Evolutionary conservation across 2,329 filamentous ascomycete species (phyloP), one percentile per base, ranked within the genome.

Genomic region (Xenosphaeropsis pyriputrescens): DNA sequence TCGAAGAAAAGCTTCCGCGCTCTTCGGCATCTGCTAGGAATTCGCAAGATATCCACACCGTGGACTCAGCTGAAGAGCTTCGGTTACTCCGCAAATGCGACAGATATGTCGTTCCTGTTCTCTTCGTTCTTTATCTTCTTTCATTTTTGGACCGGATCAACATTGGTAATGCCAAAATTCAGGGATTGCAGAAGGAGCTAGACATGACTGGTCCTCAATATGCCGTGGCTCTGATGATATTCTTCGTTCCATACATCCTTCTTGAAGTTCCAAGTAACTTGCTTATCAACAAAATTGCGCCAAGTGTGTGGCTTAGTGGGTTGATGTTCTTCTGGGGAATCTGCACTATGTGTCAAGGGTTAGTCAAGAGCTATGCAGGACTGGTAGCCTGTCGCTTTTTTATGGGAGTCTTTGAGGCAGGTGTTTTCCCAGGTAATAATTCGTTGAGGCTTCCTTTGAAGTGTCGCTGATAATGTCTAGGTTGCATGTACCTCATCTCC

Each of bases 401-500:
- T 31, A 43, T 48, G 8, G 46, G 46, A 14, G 29, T 46, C 12
- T 39, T 40, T 9, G 46, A 48, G 34, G 45, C 41, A 12, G 46
- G 46, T 7, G 30, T 48, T 11, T 47, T 47, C n/a, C 43, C 43
- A 4, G 45, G 39, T 13, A 39, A 14, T 57, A 2, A 32, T n/a
- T n/a, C 30, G 5, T 12, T 12, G 30, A n/a, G 11, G 5, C 12
- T 5, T n/a, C 5, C 5, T 6, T 5, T n/a, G 15, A 32, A 5
- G 11, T n/a, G 15, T 16, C 12, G 12, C 13, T n/a, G 12, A n/a
- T 6, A 5, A 32, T 32, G 5, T 32, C 13, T 16, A 32, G 30
- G 79, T 26, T 79, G 75, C 58, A 66, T 81, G 52, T 82, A 86
- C 51, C 62, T 88, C 6, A 76, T 86, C 43, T 76, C 82, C 41